Evolutionary conservation across 2,329 filamentous ascomycete genomes (phyloP).

Genomic region (Monosporascus sp.): DNA sequence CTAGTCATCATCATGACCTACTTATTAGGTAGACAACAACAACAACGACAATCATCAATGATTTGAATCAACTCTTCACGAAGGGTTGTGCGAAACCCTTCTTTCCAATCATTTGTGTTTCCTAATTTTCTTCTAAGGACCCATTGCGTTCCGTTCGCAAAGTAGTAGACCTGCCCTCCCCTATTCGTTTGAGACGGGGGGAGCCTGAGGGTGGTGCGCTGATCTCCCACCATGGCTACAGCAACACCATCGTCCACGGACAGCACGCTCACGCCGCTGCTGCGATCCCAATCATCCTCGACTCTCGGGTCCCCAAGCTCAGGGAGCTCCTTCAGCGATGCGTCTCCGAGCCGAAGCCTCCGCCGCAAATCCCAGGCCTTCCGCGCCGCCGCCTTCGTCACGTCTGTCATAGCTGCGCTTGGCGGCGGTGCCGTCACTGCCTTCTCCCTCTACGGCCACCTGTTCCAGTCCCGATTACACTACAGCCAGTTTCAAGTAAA

Average conservation of each 20-base stretch:
- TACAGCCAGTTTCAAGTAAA: conserved; percentile 95
- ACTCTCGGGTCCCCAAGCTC: conserved; percentile 23
- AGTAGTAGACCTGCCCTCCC: too few relatives aligned
- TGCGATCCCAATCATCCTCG: conserved; percentile 23
- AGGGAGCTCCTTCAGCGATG: conserved; percentile 24
- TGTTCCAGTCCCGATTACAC: conserved; percentile 79
- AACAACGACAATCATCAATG: too few relatives aligned
- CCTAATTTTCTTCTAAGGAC: too few relatives aligned
- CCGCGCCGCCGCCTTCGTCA: conserved; percentile 46
- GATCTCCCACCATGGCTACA: too few relatives aligned
- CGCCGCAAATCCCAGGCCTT: conserved; percentile 20
- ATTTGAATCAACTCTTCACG: too few relatives aligned
- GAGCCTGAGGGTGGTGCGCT: too few relatives aligned
- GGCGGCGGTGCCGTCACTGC: conserved; percentile 89
- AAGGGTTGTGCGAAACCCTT: too few relatives aligned
- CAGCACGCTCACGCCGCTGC: conserved; percentile 24
- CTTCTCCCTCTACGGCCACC: conserved; percentile 88
- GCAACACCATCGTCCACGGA: background rate
- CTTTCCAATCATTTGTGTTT: too few relatives aligned
- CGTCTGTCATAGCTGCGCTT: conserved; percentile 55
- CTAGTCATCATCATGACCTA: too few relatives aligned
- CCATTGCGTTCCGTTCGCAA: too few relatives aligned
- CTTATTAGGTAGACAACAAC: too few relatives aligned
- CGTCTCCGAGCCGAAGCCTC: conserved; percentile 10
- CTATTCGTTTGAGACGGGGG: too few relatives aligned